Percentiles rank a stretch among this genome's conserved stretches.
phyloP scores from a whole-genome alignment of 2,329 filamentous ascomycete species.

The Apiospora rasikravindrae region DNA sequence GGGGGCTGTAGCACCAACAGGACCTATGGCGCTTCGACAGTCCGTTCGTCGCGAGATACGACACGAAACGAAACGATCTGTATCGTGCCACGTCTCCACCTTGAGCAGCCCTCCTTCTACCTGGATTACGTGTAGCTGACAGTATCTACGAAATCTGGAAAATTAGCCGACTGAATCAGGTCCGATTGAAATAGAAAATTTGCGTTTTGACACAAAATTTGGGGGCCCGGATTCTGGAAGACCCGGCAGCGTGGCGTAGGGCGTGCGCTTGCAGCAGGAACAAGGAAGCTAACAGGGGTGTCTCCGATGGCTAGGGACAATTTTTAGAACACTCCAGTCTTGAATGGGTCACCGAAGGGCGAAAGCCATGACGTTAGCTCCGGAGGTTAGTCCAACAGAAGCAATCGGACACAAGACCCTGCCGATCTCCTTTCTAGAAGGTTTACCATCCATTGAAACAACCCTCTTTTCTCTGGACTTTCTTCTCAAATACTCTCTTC shows the following conservation, averaged over 20 bases:
- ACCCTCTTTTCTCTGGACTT: not conserved
- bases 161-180: not conserved
- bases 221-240: not conserved
- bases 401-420: conserved; percentile 24
- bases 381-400: conserved; percentile 23
- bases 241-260: not conserved
- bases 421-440: not conserved
- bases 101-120: not conserved
- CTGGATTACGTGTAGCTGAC: not conserved
- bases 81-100: not conserved
- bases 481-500: not conserved
- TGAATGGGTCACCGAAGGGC: conserved; percentile 18
- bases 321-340: not conserved
- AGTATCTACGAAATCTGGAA: not conserved
- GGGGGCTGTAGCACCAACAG: not conserved
- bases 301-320: not conserved
- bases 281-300: not conserved
- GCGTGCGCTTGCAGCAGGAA: conserved; percentile 6
- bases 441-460: not conserved
- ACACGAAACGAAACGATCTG: conserved; percentile 4
- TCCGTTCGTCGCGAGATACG: not conserved
- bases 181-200: not conserved
- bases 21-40: not conserved
- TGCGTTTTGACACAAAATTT: not conserved
- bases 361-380: not conserved